Conservation (phyloP, 139 green algal genomes). For the Eudorina sp. region DNA sequence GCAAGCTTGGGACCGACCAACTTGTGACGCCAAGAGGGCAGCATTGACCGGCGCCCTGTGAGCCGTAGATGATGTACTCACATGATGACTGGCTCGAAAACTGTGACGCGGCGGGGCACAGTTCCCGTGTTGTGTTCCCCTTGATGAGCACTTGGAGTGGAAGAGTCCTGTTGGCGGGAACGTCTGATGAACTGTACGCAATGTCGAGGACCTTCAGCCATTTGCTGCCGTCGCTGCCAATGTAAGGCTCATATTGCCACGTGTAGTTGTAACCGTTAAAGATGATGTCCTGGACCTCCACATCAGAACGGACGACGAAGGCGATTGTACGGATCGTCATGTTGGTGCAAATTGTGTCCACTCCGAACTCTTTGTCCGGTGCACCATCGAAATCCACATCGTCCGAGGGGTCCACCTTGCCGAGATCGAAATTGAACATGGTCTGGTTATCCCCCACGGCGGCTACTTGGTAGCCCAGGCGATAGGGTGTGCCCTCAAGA, state of each 20-base stretch:
- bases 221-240: not conserved
- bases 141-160: slow-evolving; percentile 6
- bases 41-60: not conserved
- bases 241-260: slow-evolving; percentile 46
- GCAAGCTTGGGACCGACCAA: not conserved
- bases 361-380: slow-evolving; percentile 1
- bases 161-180: not conserved
- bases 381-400: not conserved
- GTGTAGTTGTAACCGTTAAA: slow-evolving; percentile 54
- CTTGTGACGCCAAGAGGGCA: slow-evolving; percentile 11
- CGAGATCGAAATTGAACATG: slow-evolving; percentile 60
- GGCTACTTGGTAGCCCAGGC: slow-evolving; percentile 46
- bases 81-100: slow-evolving; percentile 21
- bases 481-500: slow-evolving; percentile 51
- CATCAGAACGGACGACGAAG: not conserved
- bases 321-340: slow-evolving; percentile 27
- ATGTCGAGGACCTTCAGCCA: slow-evolving; percentile 41
- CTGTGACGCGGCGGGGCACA: slow-evolving; percentile 12
- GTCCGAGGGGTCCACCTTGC: slow-evolving; percentile 27
- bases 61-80: slow-evolving; percentile 33
- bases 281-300: slow-evolving; percentile 1
- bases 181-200: not conserved
- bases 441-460: not conserved
- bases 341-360: not conserved
- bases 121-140: not conserved